Conservation (phyloP, 345 rosid genomes). For the Kernera saxatilis region DNA sequence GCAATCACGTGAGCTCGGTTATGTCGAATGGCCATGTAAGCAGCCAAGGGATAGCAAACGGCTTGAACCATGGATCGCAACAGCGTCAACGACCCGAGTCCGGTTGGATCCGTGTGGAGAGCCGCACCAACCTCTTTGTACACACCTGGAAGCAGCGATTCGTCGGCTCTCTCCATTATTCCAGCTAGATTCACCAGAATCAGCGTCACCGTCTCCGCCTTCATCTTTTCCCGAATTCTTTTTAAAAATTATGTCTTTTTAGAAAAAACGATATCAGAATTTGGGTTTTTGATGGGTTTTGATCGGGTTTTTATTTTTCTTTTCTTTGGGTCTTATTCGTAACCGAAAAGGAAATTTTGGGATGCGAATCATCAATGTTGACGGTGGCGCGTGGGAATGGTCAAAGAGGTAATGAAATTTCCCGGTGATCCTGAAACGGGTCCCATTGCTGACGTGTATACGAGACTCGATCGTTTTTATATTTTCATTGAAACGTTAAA, state of each 20-base stretch:
- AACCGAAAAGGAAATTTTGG: background rate
- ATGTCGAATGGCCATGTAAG: conserved; percentile 43
- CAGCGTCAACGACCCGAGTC: conserved; percentile 70
- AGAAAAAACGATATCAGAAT: too few relatives aligned
- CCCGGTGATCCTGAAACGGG: background rate
- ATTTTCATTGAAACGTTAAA: background rate
- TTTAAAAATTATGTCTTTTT: background rate
- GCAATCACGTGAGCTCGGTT: conserved; percentile 68
- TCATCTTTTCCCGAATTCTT: conserved; percentile 33
- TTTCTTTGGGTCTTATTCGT: background rate
- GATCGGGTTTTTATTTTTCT: background rate
- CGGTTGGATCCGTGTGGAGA: conserved; percentile 75
- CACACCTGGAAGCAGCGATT: conserved; percentile 81
- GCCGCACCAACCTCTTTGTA: conserved; percentile 90
- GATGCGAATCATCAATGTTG: background rate
- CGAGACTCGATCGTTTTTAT: background rate
- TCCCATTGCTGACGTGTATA: background rate
- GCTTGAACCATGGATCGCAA: conserved; percentile 62
- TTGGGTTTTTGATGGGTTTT: background rate
- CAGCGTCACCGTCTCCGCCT: conserved; percentile 57
- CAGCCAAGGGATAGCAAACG: conserved; percentile 57
- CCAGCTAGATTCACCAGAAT: conserved; percentile 78
- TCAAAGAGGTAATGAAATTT: background rate
- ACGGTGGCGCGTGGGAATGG: conserved; percentile 31
- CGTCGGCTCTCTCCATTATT: conserved; percentile 92